phyloP scores from a whole-genome alignment of 768 basidiomycete species.

The Calvatia gigantea region DNA sequence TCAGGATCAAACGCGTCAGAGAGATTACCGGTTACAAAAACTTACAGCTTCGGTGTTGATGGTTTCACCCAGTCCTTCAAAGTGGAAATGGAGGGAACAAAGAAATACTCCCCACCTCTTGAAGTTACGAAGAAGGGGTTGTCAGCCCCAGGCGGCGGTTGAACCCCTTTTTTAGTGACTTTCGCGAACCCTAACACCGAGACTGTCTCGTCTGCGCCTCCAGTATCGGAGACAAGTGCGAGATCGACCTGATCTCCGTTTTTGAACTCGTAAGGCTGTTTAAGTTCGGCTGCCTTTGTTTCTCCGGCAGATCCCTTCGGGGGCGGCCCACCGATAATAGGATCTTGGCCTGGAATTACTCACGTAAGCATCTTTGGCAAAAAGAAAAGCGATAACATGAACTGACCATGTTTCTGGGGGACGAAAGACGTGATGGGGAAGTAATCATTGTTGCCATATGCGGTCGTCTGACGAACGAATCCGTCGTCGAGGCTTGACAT shows the following conservation, averaged over 20 bases:
- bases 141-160: too few species aligned
- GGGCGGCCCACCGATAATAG: conserved; percentile 15
- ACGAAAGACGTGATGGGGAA: conserved; percentile 9
- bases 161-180: too few species aligned
- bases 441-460: conserved; percentile 8
- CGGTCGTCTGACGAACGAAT: conserved; percentile 17
- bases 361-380: background rate
- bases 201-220: conserved; percentile 5
- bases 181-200: conserved; percentile 12
- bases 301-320: too few species aligned
- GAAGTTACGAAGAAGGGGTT: conserved; percentile 17
- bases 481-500: conserved; percentile 31
- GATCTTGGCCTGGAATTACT: conserved; percentile 14
- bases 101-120: conserved; percentile 24
- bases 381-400: background rate
- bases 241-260: too few species aligned
- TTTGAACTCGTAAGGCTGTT: too few species aligned
- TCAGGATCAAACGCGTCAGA: too few species aligned
- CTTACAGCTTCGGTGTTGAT: too few species aligned
- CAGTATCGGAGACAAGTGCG: too few species aligned
- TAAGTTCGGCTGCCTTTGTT: too few species aligned
- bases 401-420: conserved; percentile 12
- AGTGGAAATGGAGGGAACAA: conserved; percentile 20
- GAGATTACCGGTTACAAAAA: too few species aligned
- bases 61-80: too few species aligned